phyloP scores from a whole-genome alignment of 495 filamentous ascomycete genomes.

The Aspergillus panamensis region DNA sequence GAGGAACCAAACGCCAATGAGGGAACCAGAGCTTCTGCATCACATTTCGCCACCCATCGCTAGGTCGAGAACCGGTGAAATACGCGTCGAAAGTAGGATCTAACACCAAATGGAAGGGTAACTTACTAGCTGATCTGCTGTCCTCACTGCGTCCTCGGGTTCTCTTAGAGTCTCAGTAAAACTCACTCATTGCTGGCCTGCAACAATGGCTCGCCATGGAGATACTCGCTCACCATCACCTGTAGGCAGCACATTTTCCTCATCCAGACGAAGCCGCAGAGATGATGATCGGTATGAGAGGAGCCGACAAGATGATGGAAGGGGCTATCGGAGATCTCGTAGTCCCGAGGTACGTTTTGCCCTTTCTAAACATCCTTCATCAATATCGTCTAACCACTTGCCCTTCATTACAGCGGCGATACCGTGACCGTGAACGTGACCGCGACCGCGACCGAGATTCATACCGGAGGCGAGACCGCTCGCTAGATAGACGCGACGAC shows the following conservation, averaged over 20 bases:
- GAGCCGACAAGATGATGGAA: constrained; percentile 59
- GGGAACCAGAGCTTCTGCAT: background rate
- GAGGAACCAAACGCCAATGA: background rate
- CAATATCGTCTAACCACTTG: constrained; percentile 27
- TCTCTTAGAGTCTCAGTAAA: constrained; percentile 53
- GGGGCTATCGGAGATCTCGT: constrained; percentile 62
- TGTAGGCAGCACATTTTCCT: constrained; percentile 82
- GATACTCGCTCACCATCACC: constrained; percentile 94
- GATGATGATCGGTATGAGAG: constrained; percentile 73
- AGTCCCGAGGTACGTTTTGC: constrained; percentile 64
- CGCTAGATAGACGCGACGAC: constrained; percentile 66
- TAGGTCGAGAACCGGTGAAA: constrained; percentile 4
- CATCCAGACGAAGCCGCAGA: constrained; percentile 67
- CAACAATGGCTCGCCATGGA: constrained; percentile 84
- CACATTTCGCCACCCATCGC: constrained; percentile 7
- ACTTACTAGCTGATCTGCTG: constrained; percentile 17
- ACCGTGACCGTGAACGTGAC: constrained; percentile 57
- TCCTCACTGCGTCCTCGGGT: constrained; percentile 25
- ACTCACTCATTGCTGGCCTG: constrained; percentile 61
- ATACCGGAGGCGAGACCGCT: constrained; percentile 69
- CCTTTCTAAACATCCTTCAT: background rate
- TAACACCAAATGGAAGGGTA: constrained; percentile 23
- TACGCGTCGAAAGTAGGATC: constrained; percentile 4
- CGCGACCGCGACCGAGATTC: constrained; percentile 55
- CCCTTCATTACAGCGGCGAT: constrained; percentile 48